Percentiles rank a stretch among this genome's conserved stretches.
Evolutionary conservation across 2,329 filamentous ascomycete species (phyloP).

Genomic region (Coniochaeta pulveracea): DNA sequence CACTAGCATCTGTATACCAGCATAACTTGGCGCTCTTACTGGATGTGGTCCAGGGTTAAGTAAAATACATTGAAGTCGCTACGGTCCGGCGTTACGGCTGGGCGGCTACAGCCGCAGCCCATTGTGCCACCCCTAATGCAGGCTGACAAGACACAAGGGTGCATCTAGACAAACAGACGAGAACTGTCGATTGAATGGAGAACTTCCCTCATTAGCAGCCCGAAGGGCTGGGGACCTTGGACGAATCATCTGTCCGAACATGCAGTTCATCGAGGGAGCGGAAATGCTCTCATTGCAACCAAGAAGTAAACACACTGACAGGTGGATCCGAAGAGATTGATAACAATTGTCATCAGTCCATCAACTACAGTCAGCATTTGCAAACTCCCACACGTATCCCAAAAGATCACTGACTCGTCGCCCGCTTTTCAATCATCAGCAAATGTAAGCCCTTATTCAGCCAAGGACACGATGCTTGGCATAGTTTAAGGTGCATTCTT

Average conservation of each 20-base stretch:
- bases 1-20: neutral
- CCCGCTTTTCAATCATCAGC: neutral
- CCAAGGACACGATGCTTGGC: too few relatives aligned
- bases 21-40: neutral
- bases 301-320: too few relatives aligned
- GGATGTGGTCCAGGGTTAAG: neutral
- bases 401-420: neutral
- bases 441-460: conserved; percentile 3
- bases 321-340: too few relatives aligned
- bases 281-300: too few relatives aligned
- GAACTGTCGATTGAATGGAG: too few relatives aligned
- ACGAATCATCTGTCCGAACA: too few relatives aligned
- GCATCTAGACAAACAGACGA: too few relatives aligned
- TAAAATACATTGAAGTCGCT: neutral
- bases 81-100: neutral
- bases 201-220: too few relatives aligned
- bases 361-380: conserved; percentile 1
- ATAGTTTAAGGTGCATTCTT: neutral
- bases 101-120: neutral
- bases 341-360: neutral
- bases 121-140: too few relatives aligned
- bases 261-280: too few relatives aligned
- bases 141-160: too few relatives aligned
- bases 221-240: too few relatives aligned
- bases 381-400: neutral